Evolutionary conservation across 306 rosid species (phyloP), one percentile per base, ranked within the genome.

Genomic region (Castanea sativa): DNA sequence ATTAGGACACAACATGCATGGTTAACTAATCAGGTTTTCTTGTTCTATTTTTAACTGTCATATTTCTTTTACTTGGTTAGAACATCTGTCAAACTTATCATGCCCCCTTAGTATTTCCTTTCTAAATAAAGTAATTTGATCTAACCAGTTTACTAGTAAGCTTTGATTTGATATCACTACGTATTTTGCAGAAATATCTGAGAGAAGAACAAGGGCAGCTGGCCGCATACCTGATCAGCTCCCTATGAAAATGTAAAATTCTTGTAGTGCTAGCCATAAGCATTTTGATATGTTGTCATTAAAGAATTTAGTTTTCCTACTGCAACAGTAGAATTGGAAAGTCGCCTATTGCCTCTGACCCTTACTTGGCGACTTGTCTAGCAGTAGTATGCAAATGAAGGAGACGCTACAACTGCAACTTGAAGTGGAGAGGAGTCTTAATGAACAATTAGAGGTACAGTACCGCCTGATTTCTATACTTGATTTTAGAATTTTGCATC

Each of bases 301-400:
- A 64, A 64, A 16, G 21, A 64, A 64, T 13, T 61, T 27, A 27
- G 35, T 14, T 1, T 61, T 27, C 14, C 6, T 25, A 10, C 16
- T 49, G 53, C 15, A 61, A 61, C 29, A 27, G 27, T 27, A 23
- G n/a, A 30, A 61, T 61, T 41, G 2, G 8, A 41, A 41, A 41
- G 0, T 27, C 32, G 5, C 68, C 33, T 13, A 60, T 60, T 60
- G 12, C 53, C 30, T 60, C 6, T 56, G 2, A 56, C 10, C 25
- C 25, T 3, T 57, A 23, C 63, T 57, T 57, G 27, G 21, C 13
- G 9, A 27, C 25, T 15, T 76, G 69, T 27, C 67, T 65, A 27
- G 56, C 82, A 87, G 89, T 73, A 79, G 69, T 1, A 80, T 53
- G 80, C 88, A 85, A 85, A 85, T 87, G 25, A 86, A 82, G 80